These are phyloP conservation scores for Kwoniella shivajii DNA, from an alignment of 1,284 basidiomycete species.

Conservation along the genomic window DNA sequence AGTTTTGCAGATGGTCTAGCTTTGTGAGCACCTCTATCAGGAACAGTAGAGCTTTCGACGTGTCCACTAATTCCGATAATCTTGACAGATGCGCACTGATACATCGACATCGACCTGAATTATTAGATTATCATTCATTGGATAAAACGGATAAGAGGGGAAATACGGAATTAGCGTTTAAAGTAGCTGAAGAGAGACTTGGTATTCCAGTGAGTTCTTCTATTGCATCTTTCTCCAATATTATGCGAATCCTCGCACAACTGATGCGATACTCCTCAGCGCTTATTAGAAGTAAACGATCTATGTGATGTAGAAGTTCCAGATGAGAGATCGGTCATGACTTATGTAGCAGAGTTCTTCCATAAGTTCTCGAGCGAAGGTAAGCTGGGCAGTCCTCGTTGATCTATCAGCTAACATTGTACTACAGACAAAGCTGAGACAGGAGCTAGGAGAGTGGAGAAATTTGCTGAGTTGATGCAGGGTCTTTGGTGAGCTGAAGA, in stretches of 20 bases:
- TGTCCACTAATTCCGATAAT: background rate
- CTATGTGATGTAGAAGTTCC: constrained; percentile 84
- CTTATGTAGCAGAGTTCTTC: constrained; percentile 83
- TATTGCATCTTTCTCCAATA: background rate
- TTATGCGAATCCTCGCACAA: background rate
- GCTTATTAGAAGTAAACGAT: constrained; percentile 94
- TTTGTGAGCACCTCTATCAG: constrained; percentile 63
- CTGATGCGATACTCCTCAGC: constrained; percentile 57
- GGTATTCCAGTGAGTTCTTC: constrained; percentile 74
- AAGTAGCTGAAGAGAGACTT: constrained; percentile 79
- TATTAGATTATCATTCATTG: constrained; percentile 80
- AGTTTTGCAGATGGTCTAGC: constrained; percentile 95
- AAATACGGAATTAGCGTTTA: constrained; percentile 83
- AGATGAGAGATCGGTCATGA: constrained; percentile 81
- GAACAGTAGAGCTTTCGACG: background rate
- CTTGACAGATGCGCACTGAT: constrained; percentile 83
- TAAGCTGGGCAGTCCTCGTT: constrained; percentile 50
- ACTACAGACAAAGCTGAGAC: constrained; percentile 86
- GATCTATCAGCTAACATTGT: background rate
- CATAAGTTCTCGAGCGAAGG: constrained; percentile 98
- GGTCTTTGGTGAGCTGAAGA: constrained; percentile 50
- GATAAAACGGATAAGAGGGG: constrained; percentile 77
- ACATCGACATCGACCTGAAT: constrained; percentile 92
- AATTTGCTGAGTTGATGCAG: constrained; percentile 94
- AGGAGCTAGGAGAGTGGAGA: constrained; percentile 87